These are phyloP conservation scores for Microsporum canis DNA, from an alignment of 2,329 filamentous ascomycete genomes.

Conservation along the genomic window DNA sequence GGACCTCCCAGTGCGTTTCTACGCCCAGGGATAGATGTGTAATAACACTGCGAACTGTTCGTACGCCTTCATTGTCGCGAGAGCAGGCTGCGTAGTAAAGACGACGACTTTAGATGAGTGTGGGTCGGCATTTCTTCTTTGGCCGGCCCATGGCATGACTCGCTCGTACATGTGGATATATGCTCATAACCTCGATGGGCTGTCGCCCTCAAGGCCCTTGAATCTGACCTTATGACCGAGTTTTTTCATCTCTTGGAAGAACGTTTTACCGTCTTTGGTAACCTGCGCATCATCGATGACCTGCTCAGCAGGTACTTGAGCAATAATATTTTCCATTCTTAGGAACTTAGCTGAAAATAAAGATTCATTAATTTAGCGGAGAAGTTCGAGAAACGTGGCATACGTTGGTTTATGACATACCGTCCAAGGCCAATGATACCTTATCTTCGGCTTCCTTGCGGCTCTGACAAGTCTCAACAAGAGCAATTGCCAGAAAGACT, in stretches of 20 bases:
- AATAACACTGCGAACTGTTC: too few relatives aligned
- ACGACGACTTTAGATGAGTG: too few relatives aligned
- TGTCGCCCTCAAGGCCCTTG: not conserved
- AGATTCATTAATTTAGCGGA: too few relatives aligned
- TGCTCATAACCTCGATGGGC: not conserved
- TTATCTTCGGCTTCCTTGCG: not conserved
- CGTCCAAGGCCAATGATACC: not conserved
- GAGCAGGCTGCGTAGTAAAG: too few relatives aligned
- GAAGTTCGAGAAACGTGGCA: too few relatives aligned
- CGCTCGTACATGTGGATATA: too few relatives aligned
- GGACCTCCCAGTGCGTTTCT: too few relatives aligned
- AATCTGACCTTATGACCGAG: not conserved
- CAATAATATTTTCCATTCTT: not conserved
- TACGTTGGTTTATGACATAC: not conserved
- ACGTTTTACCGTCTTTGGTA: not conserved
- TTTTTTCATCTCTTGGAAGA: not conserved
- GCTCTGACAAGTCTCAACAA: not conserved
- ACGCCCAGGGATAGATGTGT: too few relatives aligned
- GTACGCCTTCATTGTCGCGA: too few relatives aligned
- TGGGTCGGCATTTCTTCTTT: too few relatives aligned
- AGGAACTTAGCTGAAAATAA: not conserved
- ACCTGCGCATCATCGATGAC: not conserved
- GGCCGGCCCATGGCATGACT: too few relatives aligned
- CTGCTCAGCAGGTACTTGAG: not conserved
- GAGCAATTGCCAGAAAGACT: constrained; percentile 7